Percentiles rank a stretch among this genome's conserved stretches.
These are phyloP conservation scores for Trichoderma afroharzianum DNA, from an alignment of 2,329 filamentous ascomycete species.

Conservation along the genomic window DNA sequence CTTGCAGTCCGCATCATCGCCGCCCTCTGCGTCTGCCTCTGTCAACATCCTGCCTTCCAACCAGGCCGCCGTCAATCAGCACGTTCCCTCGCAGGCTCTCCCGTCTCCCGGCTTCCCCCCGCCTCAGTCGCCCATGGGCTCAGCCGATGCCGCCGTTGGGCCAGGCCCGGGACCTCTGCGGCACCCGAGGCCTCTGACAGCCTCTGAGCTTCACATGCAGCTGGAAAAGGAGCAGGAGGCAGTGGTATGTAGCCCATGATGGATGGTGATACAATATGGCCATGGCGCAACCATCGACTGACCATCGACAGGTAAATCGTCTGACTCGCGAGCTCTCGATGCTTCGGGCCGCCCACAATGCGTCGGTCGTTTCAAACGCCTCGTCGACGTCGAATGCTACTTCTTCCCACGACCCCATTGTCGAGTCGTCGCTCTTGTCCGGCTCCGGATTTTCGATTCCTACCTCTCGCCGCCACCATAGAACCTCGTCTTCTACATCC, in stretches of 20 bases:
- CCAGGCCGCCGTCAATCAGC: constrained; percentile 45
- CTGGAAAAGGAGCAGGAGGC: constrained; percentile 95
- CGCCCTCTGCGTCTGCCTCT: constrained; percentile 40
- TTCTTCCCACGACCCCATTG: constrained; percentile 45
- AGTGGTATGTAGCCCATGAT: constrained; percentile 56
- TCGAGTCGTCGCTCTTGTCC: constrained; percentile 52
- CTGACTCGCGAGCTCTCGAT: constrained; percentile 83
- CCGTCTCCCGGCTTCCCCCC: constrained; percentile 24
- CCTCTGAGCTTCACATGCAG: constrained; percentile 82
- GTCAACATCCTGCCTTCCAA: constrained; percentile 58
- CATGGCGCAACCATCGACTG: not conserved
- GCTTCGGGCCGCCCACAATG: constrained; percentile 69
- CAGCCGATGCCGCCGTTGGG: constrained; percentile 38
- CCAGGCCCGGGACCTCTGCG: constrained; percentile 68
- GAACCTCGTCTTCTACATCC: constrained; percentile 57
- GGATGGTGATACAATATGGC: not conserved
- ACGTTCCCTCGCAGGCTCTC: constrained; percentile 33
- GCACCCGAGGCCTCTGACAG: constrained; percentile 82
- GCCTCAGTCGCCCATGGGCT: constrained; percentile 26
- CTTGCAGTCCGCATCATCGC: constrained; percentile 38
- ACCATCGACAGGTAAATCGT: constrained; percentile 71
- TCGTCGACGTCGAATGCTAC: constrained; percentile 58
- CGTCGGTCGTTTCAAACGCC: constrained; percentile 62
- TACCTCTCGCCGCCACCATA: constrained; percentile 51
- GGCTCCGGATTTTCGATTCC: constrained; percentile 58